Base-by-base conservation (phyloP, 345 rosid species). In the Euphorbia tirucalli region DNA sequence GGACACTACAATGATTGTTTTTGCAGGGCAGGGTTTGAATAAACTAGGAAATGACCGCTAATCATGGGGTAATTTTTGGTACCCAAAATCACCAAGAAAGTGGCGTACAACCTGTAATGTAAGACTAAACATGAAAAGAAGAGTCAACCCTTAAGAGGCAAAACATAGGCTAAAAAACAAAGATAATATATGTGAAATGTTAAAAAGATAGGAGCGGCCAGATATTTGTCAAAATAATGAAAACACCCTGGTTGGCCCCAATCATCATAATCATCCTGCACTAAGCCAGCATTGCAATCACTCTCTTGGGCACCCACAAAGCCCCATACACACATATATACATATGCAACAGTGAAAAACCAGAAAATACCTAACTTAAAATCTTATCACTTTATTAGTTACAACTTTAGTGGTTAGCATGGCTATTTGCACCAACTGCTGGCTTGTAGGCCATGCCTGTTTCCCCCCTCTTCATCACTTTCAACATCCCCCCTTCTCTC, bases 381-480 rank as follows among this genome's bases (percentile, higher is more conserved):
- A 77, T 71, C 79, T 68, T 30, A 69, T 81, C 83, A 68, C 80
- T 77, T 82, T 74, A 81, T 80, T 75, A 82, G 87, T 84, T 84
- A 73, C 66, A 81, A 72, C 83, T 80, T 77, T 69, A 78, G 84
- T 82, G 81, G 82, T 76, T 78, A 74, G 71, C 59, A 57, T 32
- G 72, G 73, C 87, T 69, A 81, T 80, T 78, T 74, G 81, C 81
- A 81, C 75, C 80, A 81, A 79, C 82, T 81, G 71, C 83, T 70
- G 67, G 31, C 39, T 44, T 73, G 84, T 81, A 81, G 85, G 82
- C 85, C 89, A 77, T 39, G 16, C 18, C 24, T 78, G 74, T 28
- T 70, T 78, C 59, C 43, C 19, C 76, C 79, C 65, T 55, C n/a
- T 56, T 55, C 63, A 35, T 73, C 6, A 8, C 58, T 27, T 30